Evolutionary conservation across 305 asterid genomes (phyloP).

Genomic region (Fraxinus latifolia): DNA sequence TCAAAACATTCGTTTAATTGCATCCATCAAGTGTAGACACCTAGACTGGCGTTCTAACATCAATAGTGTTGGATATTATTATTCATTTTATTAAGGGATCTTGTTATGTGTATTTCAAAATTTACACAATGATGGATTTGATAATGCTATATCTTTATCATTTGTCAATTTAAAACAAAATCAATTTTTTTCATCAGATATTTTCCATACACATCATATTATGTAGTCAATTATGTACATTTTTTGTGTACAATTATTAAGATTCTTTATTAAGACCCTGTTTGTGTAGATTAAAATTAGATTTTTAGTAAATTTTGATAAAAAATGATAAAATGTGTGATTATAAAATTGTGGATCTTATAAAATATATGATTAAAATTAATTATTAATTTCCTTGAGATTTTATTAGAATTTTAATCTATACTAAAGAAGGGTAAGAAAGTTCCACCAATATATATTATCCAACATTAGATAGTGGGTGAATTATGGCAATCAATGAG

Average conservation of each 20-base stretch:
- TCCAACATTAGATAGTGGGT: background rate
- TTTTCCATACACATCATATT: too few relatives aligned
- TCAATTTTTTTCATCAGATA: background rate
- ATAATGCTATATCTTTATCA: background rate
- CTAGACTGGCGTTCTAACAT: too few relatives aligned
- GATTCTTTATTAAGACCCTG: background rate
- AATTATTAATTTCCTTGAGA: too few relatives aligned
- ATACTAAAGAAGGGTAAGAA: background rate
- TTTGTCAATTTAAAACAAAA: background rate
- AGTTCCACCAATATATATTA: background rate
- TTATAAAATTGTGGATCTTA: too few relatives aligned
- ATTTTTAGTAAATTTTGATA: too few relatives aligned
- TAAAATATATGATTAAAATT: too few relatives aligned
- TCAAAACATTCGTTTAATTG: background rate
- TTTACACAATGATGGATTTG: background rate
- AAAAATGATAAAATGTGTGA: background rate
- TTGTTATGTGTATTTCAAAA: background rate
- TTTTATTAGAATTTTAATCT: too few relatives aligned
- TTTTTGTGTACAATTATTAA: background rate
- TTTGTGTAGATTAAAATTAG: background rate
- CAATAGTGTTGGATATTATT: too few relatives aligned
- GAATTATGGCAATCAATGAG: background rate
- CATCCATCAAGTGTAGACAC: background rate
- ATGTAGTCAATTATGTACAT: background rate
- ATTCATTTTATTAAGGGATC: background rate